phyloP scores from a whole-genome alignment of 2,329 filamentous ascomycete genomes.

The Alternaria atra region DNA sequence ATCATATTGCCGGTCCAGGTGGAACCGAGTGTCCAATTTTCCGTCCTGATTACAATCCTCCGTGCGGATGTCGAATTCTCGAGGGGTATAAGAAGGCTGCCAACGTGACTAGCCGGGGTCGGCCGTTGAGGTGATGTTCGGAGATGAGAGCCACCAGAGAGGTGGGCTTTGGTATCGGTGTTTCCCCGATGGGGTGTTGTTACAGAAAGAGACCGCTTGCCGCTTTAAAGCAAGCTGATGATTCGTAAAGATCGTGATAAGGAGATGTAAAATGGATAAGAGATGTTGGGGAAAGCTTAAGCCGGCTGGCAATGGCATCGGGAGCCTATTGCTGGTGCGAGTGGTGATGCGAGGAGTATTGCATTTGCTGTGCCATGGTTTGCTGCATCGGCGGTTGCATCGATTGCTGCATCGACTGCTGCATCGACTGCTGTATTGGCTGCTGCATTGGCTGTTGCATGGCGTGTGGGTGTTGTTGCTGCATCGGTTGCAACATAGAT shows the following conservation, averaged over 20 bases:
- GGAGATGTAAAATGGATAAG: slow-evolving; percentile 21
- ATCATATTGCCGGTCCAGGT: not conserved
- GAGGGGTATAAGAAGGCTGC: slow-evolving; percentile 14
- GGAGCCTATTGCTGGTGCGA: slow-evolving; percentile 25
- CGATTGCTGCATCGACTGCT: slow-evolving; percentile 15
- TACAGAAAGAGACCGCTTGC: slow-evolving; percentile 15
- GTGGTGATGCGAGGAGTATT: slow-evolving; percentile 29
- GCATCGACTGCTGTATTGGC: slow-evolving; percentile 11
- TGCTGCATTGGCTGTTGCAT: not conserved
- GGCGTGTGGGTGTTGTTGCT: slow-evolving; percentile 15
- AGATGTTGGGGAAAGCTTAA: slow-evolving; percentile 22
- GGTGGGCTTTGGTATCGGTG: slow-evolving; percentile 10
- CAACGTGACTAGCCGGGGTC: slow-evolving; percentile 3
- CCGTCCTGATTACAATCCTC: slow-evolving; percentile 29
- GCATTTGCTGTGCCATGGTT: slow-evolving; percentile 22
- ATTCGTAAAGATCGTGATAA: slow-evolving; percentile 31
- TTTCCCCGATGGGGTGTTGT: slow-evolving; percentile 14
- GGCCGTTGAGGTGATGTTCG: slow-evolving; percentile 1
- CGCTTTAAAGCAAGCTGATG: not conserved
- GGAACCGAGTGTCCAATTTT: slow-evolving; percentile 30
- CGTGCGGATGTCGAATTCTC: slow-evolving; percentile 14
- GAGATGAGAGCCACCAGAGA: slow-evolving; percentile 6
- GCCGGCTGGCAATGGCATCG: slow-evolving; percentile 12
- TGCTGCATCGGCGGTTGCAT: slow-evolving; percentile 12
- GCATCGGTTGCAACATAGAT: slow-evolving; percentile 45